These are phyloP conservation scores for Luffa acutangula DNA, from an alignment of 306 rosid genomes.

Conservation along the genomic window DNA sequence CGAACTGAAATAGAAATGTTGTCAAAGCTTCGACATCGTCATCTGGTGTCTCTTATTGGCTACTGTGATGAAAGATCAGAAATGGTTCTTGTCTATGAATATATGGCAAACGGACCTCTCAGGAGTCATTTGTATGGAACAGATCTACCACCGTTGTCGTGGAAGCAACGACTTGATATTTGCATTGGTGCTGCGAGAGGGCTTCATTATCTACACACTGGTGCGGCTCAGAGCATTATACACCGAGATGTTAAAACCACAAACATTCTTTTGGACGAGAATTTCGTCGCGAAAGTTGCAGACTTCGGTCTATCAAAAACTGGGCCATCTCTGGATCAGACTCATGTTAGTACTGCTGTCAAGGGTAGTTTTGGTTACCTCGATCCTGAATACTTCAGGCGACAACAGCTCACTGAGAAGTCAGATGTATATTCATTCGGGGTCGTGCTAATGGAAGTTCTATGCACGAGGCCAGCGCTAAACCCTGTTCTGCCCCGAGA, in stretches of 20 bases:
- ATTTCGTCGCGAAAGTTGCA: slow-evolving; percentile 88
- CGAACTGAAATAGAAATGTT: slow-evolving; percentile 93
- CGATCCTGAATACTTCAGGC: slow-evolving; percentile 91
- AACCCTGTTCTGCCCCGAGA: slow-evolving; percentile 95
- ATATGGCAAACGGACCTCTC: slow-evolving; percentile 96
- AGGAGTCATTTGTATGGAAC: slow-evolving; percentile 94
- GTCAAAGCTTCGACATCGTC: slow-evolving; percentile 95
- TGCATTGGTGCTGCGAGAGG: slow-evolving; percentile 98
- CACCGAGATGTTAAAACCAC: slow-evolving; percentile 98
- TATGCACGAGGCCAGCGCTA: slow-evolving; percentile 94
- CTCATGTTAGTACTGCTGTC: slow-evolving; percentile 96
- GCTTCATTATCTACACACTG: slow-evolving; percentile 94
- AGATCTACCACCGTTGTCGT: slow-evolving; percentile 61
- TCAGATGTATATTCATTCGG: slow-evolving; percentile 97
- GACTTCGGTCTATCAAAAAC: slow-evolving; percentile 95
- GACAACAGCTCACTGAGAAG: slow-evolving; percentile 97
- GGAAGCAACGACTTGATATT: slow-evolving; percentile 91
- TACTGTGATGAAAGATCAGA: slow-evolving; percentile 92
- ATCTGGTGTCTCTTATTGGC: slow-evolving; percentile 93
- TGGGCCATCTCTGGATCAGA: slow-evolving; percentile 93
- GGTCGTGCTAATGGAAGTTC: slow-evolving; percentile 91
- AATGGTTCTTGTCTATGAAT: slow-evolving; percentile 92
- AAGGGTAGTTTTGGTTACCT: slow-evolving; percentile 98
- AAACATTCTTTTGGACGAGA: slow-evolving; percentile 89
- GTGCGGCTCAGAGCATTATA: slow-evolving; percentile 84